Conservation (phyloP, 2,329 filamentous ascomycete species). For the Ilyonectria sp. region DNA sequence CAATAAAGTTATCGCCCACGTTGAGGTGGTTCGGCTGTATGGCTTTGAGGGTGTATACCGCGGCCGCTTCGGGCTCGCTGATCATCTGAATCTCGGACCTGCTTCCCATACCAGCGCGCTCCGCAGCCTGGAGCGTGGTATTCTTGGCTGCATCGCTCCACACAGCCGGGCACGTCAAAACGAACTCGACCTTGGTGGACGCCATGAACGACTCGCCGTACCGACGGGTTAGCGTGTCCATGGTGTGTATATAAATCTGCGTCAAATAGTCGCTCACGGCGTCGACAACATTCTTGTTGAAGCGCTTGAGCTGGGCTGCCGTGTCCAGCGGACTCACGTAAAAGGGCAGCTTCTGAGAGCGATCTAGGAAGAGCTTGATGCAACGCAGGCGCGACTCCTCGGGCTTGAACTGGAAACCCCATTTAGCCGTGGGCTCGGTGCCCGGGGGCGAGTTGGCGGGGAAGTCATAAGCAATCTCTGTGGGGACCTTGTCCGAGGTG, state of each 20-base stretch:
- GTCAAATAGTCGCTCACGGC: constrained; percentile 86
- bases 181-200: constrained; percentile 82
- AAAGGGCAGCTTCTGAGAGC: constrained; percentile 84
- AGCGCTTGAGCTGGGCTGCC: constrained; percentile 80
- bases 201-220: constrained; percentile 87
- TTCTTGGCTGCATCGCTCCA: constrained; percentile 92
- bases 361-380: constrained; percentile 88
- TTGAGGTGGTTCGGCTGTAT: constrained; percentile 83
- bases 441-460: constrained; percentile 49
- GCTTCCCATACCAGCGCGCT: constrained; percentile 83
- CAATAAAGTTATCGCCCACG: constrained; percentile 76
- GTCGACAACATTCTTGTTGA: constrained; percentile 83
- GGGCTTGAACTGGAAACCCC: constrained; percentile 87
- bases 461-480: constrained; percentile 78
- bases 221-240: constrained; percentile 80
- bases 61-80: constrained; percentile 84
- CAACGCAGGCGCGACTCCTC: constrained; percentile 83
- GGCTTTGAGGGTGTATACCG: constrained; percentile 84
- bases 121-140: constrained; percentile 83
- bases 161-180: constrained; percentile 86
- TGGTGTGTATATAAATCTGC: constrained; percentile 82
- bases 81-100: constrained; percentile 82
- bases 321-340: constrained; percentile 86
- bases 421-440: constrained; percentile 72
- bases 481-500: constrained; percentile 90